Percentiles rank a stretch among this genome's conserved stretches.
Evolutionary conservation across 371 early-diverging fungal species (phyloP).

Genomic region (Rhizopus sp.): DNA sequence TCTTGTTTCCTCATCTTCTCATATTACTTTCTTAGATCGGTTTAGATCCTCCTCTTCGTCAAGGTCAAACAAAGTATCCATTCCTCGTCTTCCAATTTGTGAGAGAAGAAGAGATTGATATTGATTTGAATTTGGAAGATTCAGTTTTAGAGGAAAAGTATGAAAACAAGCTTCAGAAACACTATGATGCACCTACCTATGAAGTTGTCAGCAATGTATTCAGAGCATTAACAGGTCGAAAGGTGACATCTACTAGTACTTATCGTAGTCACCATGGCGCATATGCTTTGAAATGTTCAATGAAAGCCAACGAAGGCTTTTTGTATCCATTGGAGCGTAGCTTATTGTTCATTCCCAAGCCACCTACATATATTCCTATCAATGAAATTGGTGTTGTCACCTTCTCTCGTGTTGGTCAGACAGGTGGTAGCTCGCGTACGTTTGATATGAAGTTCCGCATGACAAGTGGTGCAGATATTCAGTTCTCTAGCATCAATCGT

Average conservation of each 20-base stretch:
- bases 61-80: conserved; percentile 99
- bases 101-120: conserved; percentile 87
- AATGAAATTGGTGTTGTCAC: conserved; percentile 87
- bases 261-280: conserved; percentile 74
- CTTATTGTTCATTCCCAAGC: conserved; percentile 96
- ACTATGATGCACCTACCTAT: conserved; percentile 89
- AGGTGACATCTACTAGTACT: conserved; percentile 74
- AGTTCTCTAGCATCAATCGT: conserved; percentile 87
- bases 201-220: conserved; percentile 93
- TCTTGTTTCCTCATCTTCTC: background rate
- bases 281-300: conserved; percentile 93
- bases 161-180: conserved; percentile 78
- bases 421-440: conserved; percentile 73
- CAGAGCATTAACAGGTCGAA: conserved; percentile 80
- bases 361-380: conserved; percentile 86
- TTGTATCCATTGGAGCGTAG: conserved; percentile 94
- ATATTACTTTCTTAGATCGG: conserved; percentile 58
- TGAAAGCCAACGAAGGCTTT: conserved; percentile 98
- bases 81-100: conserved; percentile 96
- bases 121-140: conserved; percentile 81
- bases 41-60: conserved; percentile 96
- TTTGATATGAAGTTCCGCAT: conserved; percentile 94
- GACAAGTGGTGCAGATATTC: conserved; percentile 74
- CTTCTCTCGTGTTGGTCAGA: conserved; percentile 85
- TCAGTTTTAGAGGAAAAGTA: conserved; percentile 69